Conservation (phyloP, 1,284 basidiomycete genomes). For the Athelia sp. region DNA sequence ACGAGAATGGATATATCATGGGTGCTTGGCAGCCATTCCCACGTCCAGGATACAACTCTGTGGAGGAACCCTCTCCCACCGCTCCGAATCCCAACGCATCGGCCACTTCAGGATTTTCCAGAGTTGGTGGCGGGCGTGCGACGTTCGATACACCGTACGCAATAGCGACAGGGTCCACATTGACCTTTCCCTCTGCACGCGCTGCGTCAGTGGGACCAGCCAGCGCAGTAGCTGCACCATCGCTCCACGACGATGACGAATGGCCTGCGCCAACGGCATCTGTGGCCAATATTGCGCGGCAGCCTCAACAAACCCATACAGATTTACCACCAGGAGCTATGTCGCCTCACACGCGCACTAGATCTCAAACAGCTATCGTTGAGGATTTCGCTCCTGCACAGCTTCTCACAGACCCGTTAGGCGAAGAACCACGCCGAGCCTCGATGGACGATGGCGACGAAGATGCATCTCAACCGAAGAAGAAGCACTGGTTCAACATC, state of each 20-base stretch:
- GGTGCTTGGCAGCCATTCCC: slow-evolving; percentile 76
- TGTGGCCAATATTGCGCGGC: slow-evolving; percentile 36
- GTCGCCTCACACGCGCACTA: slow-evolving; percentile 67
- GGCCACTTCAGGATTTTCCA: slow-evolving; percentile 63
- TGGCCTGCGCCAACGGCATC: slow-evolving; percentile 52
- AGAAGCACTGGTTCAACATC: slow-evolving; percentile 66
- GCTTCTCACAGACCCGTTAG: not conserved
- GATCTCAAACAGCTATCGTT: slow-evolving; percentile 76
- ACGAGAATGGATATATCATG: slow-evolving; percentile 80
- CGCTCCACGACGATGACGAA: slow-evolving; percentile 35
- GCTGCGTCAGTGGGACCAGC: slow-evolving; percentile 42
- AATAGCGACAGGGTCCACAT: slow-evolving; percentile 51
- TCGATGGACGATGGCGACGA: slow-evolving; percentile 26
- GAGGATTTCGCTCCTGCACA: slow-evolving; percentile 37
- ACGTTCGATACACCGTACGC: slow-evolving; percentile 77
- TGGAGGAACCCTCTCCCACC: slow-evolving; percentile 25
- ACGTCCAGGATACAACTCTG: slow-evolving; percentile 44
- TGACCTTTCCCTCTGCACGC: slow-evolving; percentile 50
- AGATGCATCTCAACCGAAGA: slow-evolving; percentile 41
- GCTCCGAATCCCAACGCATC: slow-evolving; percentile 23
- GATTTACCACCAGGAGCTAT: slow-evolving; percentile 59
- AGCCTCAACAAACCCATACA: slow-evolving; percentile 29
- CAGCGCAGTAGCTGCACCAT: slow-evolving; percentile 15
- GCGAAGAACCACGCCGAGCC: not conserved
- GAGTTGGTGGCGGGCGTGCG: slow-evolving; percentile 74